These are phyloP conservation scores for Backusella luteola DNA, from an alignment of 192 early-diverging fungal species.

Conservation along the genomic window DNA sequence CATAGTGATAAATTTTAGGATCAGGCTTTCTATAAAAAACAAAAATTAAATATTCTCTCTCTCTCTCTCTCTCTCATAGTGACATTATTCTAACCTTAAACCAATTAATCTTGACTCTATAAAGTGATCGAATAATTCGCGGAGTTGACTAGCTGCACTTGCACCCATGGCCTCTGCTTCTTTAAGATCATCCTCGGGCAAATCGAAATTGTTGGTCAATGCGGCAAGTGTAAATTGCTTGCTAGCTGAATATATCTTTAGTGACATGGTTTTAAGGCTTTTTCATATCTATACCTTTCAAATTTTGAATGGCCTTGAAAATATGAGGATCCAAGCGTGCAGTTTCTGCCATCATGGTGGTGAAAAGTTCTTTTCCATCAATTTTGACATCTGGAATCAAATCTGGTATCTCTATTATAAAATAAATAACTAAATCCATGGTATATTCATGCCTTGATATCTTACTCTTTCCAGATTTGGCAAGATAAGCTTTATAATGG, in stretches of 20 bases:
- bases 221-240: conserved; percentile 69
- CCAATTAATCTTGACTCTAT: conserved; percentile 77
- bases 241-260: conserved; percentile 16
- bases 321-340: conserved; percentile 42
- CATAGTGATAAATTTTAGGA: conserved; percentile 65
- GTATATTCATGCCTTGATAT: neutral
- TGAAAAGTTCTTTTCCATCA: conserved; percentile 61
- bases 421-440: neutral
- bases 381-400: conserved; percentile 34
- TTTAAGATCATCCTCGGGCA: conserved; percentile 37
- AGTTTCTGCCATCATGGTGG: conserved; percentile 61
- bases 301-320: conserved; percentile 46
- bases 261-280: neutral
- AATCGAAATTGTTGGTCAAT: conserved; percentile 81
- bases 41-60: neutral
- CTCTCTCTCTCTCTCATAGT: neutral
- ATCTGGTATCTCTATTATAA: conserved; percentile 1
- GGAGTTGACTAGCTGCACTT: conserved; percentile 37
- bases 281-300: conserved; percentile 33
- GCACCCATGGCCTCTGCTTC: conserved; percentile 39
- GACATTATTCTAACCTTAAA: conserved; percentile 38
- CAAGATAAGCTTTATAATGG: conserved; percentile 46
- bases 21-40: conserved; percentile 72
- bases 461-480: conserved; percentile 29
- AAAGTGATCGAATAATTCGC: conserved; percentile 64